These are phyloP conservation scores for Zymoseptoria ardabiliae DNA, from an alignment of 2,329 filamentous ascomycete species.

Conservation along the genomic window DNA sequence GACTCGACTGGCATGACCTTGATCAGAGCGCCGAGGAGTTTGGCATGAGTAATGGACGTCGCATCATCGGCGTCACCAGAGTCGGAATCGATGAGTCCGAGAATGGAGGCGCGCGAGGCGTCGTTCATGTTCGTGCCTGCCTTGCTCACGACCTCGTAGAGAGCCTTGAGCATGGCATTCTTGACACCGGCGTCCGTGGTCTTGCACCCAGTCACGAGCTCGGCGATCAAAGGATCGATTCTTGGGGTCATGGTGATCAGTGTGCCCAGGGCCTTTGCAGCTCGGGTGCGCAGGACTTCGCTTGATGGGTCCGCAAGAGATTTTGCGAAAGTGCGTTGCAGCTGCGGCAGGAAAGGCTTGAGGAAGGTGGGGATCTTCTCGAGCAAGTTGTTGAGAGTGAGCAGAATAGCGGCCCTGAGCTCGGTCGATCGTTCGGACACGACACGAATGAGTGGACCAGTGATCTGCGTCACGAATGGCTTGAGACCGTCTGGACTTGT, in stretches of 20 bases:
- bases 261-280: constrained; percentile 88
- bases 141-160: constrained; percentile 95
- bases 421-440: constrained; percentile 94
- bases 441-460: constrained; percentile 92
- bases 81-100: constrained; percentile 82
- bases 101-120: constrained; percentile 72
- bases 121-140: constrained; percentile 94
- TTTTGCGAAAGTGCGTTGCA: constrained; percentile 95
- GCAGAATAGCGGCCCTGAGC: constrained; percentile 87
- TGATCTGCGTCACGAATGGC: constrained; percentile 95
- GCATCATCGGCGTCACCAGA: constrained; percentile 60
- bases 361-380: constrained; percentile 94
- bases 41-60: constrained; percentile 85
- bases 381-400: constrained; percentile 88
- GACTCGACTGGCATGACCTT: constrained; percentile 73
- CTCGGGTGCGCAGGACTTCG: constrained; percentile 76
- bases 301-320: constrained; percentile 89
- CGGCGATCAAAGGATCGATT: constrained; percentile 86
- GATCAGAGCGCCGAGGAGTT: constrained; percentile 79
- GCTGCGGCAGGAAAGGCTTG: constrained; percentile 92
- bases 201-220: constrained; percentile 92
- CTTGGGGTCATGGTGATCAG: constrained; percentile 92
- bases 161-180: constrained; percentile 91
- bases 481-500: constrained; percentile 82
- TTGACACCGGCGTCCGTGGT: constrained; percentile 79